Evolutionary conservation across 495 filamentous ascomycete genomes (phyloP), one percentile per base, ranked within the genome.

Genomic region (Sabuloglossum arenarium): DNA sequence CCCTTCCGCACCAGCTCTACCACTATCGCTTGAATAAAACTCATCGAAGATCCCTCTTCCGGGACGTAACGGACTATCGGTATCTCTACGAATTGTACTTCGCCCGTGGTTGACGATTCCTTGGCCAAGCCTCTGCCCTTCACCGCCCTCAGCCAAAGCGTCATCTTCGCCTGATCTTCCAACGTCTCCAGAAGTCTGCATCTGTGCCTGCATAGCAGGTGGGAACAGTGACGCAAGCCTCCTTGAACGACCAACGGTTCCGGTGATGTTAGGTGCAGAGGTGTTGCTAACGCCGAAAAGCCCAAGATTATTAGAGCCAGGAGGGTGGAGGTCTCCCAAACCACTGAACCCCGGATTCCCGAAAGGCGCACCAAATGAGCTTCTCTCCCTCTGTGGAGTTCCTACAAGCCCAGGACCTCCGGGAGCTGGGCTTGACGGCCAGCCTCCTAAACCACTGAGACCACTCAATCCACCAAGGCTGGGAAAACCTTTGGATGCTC

Each of bases 221-320:
- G 90, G 88, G 63, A 98, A 95, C 39, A 98, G 73, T 1, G 87
- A 88, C 0, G 83, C 84, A 54, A 97, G 70, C 66, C 87, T 93
- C 68, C 86, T 90, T 0, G 79, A 80, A 54, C 90, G 79, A 30
- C 81, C 80, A 39, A 81, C 73, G 37, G 68, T 66, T 25, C 76
- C 69, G 27, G 73, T 71, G 56, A 73, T 76, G 54, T 79, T 76
- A 29, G 76, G 70, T 29, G 74, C 71, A 37, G 42, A 23, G 0
- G 73, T 69, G 34, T 74, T 78, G 58, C 79, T 78, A 30, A 80
- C 67, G 0, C 74, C 80, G 51, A 74, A 65, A 14, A 71, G 64
- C 21, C 77, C 76, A 5, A 81, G 64, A 16, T 75, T 76, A 39
- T 73, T 73, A 43, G 87, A 69, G 37, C 79, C 76, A 0, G 86